Percentiles rank a stretch among this genome's conserved stretches.
Conservation (phyloP, 306 rosid genomes). For the Fragaria ananassa region DNA sequence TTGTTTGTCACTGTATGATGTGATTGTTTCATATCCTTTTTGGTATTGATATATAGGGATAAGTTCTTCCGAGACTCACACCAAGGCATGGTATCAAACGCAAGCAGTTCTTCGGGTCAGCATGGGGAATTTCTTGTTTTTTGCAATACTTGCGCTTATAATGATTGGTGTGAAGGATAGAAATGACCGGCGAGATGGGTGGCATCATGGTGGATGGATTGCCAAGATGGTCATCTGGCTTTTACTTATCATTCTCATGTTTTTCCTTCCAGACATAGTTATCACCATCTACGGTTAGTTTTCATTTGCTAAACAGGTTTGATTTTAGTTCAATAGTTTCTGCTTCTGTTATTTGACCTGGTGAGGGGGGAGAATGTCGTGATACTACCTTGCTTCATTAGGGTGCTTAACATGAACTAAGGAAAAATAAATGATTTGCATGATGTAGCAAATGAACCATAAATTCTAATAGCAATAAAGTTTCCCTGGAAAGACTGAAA, state of each 20-base stretch:
- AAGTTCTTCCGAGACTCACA: conserved; percentile 44
- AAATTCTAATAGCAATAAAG: background rate
- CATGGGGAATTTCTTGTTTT: conserved; percentile 87
- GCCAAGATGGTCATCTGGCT: conserved; percentile 73
- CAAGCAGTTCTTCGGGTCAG: conserved; percentile 96
- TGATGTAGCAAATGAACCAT: background rate
- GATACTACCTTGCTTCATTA: background rate
- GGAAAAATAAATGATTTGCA: background rate
- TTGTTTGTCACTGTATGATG: conserved; percentile 2
- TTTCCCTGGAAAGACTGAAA: too few species aligned
- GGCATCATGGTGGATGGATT: conserved; percentile 98
- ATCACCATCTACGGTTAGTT: conserved; percentile 63
- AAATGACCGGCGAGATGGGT: conserved; percentile 85
- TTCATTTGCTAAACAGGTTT: background rate
- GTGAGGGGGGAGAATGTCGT: background rate
- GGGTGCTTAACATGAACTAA: background rate
- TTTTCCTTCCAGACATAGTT: conserved; percentile 71
- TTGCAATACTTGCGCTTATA: conserved; percentile 63
- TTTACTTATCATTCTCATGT: conserved; percentile 71
- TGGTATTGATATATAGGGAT: conserved; percentile 50
- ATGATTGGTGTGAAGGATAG: conserved; percentile 95
- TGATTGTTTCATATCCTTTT: background rate
- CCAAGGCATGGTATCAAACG: conserved; percentile 78
- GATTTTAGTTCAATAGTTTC: conserved; percentile 1
- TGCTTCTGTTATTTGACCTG: conserved; percentile 13